These are phyloP conservation scores for Pseudogymnoascus sp. DNA, from an alignment of 2,329 filamentous ascomycete genomes.

Conservation along the genomic window DNA sequence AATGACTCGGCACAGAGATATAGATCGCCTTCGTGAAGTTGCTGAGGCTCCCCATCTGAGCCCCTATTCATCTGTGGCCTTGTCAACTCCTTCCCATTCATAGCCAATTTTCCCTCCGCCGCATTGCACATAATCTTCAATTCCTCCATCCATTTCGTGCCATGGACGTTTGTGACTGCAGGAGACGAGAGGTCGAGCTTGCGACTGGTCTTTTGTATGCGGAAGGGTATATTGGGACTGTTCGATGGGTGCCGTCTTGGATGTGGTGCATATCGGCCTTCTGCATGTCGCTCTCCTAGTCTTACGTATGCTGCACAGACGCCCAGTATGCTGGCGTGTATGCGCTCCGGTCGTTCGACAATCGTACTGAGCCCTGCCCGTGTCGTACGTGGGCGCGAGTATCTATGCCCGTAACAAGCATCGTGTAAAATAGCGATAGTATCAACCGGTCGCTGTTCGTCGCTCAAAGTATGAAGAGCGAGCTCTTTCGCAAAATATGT, in stretches of 20 bases:
- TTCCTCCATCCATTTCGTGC: conserved; percentile 88
- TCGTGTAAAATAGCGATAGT: conserved; percentile 86
- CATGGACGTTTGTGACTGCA: conserved; percentile 85
- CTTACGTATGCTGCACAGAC: conserved; percentile 83
- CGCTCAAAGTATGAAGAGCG: conserved; percentile 21
- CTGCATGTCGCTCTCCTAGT: conserved; percentile 72
- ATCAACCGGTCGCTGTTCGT: conserved; percentile 37
- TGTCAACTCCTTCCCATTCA: conserved; percentile 69
- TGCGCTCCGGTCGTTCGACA: conserved; percentile 86
- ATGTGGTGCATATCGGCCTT: conserved; percentile 60
- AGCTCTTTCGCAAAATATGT: conserved; percentile 28
- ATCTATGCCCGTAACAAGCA: conserved; percentile 90
- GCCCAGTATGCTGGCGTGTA: conserved; percentile 76
- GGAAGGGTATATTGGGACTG: conserved; percentile 61
- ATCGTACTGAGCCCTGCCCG: conserved; percentile 68
- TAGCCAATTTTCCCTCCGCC: conserved; percentile 70
- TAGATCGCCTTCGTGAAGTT: conserved; percentile 79
- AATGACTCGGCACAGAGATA: conserved; percentile 85
- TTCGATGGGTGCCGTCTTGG: conserved; percentile 47
- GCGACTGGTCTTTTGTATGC: conserved; percentile 73
- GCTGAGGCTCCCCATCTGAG: conserved; percentile 37
- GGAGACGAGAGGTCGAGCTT: conserved; percentile 63
- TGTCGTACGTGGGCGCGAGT: conserved; percentile 71
- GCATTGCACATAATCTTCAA: conserved; percentile 75
- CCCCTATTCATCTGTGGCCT: conserved; percentile 57